Conservation (phyloP, 2,329 filamentous ascomycete genomes). For the Trichoderma semiorbis region DNA sequence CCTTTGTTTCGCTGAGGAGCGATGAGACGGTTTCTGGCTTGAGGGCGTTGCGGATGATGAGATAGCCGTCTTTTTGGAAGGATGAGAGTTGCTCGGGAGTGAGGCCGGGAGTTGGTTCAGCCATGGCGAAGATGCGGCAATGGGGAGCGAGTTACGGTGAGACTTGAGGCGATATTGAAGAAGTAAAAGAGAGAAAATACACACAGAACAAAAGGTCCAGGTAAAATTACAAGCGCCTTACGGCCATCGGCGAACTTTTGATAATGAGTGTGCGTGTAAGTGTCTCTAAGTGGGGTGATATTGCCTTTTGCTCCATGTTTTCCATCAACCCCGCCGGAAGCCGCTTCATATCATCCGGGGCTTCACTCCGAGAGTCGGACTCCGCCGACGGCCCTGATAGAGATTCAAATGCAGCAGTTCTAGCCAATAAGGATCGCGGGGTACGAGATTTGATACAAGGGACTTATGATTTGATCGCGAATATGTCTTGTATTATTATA, state of each 20-base stretch:
- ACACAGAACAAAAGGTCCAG: neutral
- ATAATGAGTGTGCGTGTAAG: neutral
- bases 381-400: neutral
- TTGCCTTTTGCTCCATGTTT: neutral
- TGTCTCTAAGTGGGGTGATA: slow-evolving; percentile 11
- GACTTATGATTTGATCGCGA: neutral
- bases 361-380: slow-evolving; percentile 2
- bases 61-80: slow-evolving; percentile 83
- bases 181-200: neutral
- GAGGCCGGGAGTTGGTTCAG: slow-evolving; percentile 49
- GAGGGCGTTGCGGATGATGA: slow-evolving; percentile 78
- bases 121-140: slow-evolving; percentile 19
- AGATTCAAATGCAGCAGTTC: neutral
- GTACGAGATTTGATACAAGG: neutral
- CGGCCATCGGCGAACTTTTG: slow-evolving; percentile 1
- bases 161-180: neutral
- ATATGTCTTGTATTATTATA: neutral
- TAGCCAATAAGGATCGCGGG: too few species aligned
- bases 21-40: slow-evolving; percentile 59
- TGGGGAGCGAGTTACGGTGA: neutral
- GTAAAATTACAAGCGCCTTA: neutral
- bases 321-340: slow-evolving; percentile 12
- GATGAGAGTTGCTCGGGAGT: slow-evolving; percentile 65
- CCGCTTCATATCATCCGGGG: neutral
- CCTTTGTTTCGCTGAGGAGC: slow-evolving; percentile 71